Evolutionary conservation across 164 flowering plant genomes (phyloP).

Genomic region (Nymphaea colorata): DNA sequence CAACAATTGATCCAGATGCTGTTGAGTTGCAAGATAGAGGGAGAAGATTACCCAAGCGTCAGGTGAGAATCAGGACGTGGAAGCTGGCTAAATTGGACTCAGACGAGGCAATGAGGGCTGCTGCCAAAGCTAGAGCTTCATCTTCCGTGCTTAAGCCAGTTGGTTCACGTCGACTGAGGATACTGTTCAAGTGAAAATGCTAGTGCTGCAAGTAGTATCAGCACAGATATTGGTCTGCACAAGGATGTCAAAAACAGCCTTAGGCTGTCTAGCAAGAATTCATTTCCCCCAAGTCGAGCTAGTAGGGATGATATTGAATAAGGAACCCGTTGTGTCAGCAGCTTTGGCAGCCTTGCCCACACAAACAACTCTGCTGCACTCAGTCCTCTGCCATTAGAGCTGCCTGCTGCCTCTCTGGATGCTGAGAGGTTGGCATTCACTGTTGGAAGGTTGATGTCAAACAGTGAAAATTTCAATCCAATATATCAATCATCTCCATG

Average conservation of each 20-base stretch:
- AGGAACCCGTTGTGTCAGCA: slow-evolving; percentile 41
- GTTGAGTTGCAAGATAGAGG: slow-evolving; percentile 38
- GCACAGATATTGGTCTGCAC: slow-evolving; percentile 29
- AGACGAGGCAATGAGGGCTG: slow-evolving; percentile 74
- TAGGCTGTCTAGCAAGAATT: slow-evolving; percentile 28
- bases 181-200: slow-evolving; percentile 44
- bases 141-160: slow-evolving; percentile 87
- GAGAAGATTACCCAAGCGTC: slow-evolving; percentile 44
- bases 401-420: background rate
- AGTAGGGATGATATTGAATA: slow-evolving; percentile 68
- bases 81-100: slow-evolving; percentile 86
- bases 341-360: slow-evolving; percentile 56
- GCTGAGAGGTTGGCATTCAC: background rate
- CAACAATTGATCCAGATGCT: slow-evolving; percentile 90
- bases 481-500: slow-evolving; percentile 55
- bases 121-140: slow-evolving; percentile 88
- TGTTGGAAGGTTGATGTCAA: slow-evolving; percentile 12
- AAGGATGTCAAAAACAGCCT: slow-evolving; percentile 26
- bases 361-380: slow-evolving; percentile 14
- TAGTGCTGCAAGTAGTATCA: slow-evolving; percentile 55
- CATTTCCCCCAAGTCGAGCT: slow-evolving; percentile 74
- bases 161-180: slow-evolving; percentile 41
- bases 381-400: slow-evolving; percentile 12
- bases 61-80: slow-evolving; percentile 86
- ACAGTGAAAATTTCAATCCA: slow-evolving; percentile 59